Evolutionary conservation across 1,139 yeast species (phyloP).

Genomic region (Scheffersomyces parashehatae): DNA sequence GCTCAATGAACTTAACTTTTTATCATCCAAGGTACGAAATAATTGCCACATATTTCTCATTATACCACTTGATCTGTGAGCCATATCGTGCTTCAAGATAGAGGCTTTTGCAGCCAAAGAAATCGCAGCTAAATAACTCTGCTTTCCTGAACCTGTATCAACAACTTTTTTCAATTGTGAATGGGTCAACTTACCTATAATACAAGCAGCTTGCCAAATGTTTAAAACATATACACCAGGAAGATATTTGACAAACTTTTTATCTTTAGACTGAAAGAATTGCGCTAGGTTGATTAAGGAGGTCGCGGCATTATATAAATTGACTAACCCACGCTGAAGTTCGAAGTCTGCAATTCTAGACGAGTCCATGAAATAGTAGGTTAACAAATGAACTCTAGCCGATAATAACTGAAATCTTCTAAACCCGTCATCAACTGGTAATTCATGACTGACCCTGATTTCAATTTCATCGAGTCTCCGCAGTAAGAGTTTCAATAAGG

Average conservation of each 20-base stretch:
- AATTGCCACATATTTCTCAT: slow-evolving; percentile 94
- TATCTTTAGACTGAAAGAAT: slow-evolving; percentile 58
- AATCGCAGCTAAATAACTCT: slow-evolving; percentile 69
- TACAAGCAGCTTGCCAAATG: slow-evolving; percentile 90
- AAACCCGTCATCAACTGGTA: slow-evolving; percentile 53
- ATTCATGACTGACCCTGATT: slow-evolving; percentile 37
- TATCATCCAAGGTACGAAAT: slow-evolving; percentile 58
- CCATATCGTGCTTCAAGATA: slow-evolving; percentile 85
- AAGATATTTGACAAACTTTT: slow-evolving; percentile 67
- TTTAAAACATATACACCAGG: slow-evolving; percentile 82
- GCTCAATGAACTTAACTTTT: slow-evolving; percentile 33
- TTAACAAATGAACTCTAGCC: slow-evolving; percentile 74
- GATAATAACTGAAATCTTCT: slow-evolving; percentile 68
- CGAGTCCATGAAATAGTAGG: slow-evolving; percentile 79
- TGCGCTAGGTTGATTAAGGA: slow-evolving; percentile 69
- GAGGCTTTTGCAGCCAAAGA: slow-evolving; percentile 76
- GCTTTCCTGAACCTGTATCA: slow-evolving; percentile 73
- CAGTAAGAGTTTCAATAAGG: slow-evolving; percentile 68
- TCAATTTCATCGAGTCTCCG: slow-evolving; percentile 78
- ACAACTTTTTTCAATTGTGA: slow-evolving; percentile 67
- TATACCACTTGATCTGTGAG: slow-evolving; percentile 89
- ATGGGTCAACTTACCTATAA: slow-evolving; percentile 75
- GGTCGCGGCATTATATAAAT: slow-evolving; percentile 77
- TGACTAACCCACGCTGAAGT: slow-evolving; percentile 70
- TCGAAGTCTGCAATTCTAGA: slow-evolving; percentile 57